These are phyloP conservation scores for Nicotiana sylvestris DNA, from an alignment of 257 asterid species.

Conservation along the genomic window DNA sequence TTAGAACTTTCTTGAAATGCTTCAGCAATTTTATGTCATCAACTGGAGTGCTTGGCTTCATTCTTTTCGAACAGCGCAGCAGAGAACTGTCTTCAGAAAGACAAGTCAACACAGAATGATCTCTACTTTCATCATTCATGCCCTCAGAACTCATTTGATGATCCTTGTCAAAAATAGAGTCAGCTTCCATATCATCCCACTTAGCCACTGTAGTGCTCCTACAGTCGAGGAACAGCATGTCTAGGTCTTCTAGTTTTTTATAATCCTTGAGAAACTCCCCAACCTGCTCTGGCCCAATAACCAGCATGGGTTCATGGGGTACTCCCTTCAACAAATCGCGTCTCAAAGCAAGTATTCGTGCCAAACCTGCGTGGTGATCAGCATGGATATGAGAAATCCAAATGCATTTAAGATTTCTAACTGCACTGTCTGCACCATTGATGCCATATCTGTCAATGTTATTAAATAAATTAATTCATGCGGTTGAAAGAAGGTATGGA, in stretches of 20 bases:
- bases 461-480: background rate
- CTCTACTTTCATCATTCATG: slow-evolving; percentile 10
- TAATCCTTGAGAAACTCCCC: slow-evolving; percentile 79
- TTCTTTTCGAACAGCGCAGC: slow-evolving; percentile 50
- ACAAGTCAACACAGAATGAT: slow-evolving; percentile 17
- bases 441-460: slow-evolving; percentile 57
- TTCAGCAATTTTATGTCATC: slow-evolving; percentile 36
- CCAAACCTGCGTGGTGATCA: slow-evolving; percentile 93
- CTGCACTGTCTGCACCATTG: slow-evolving; percentile 66
- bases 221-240: slow-evolving; percentile 87
- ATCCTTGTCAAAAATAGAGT: background rate
- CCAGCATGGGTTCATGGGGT: slow-evolving; percentile 62
- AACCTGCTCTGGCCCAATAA: slow-evolving; percentile 81
- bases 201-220: slow-evolving; percentile 54
- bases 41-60: slow-evolving; percentile 38
- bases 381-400: slow-evolving; percentile 99
- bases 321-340: slow-evolving; percentile 51
- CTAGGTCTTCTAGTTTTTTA: slow-evolving; percentile 82
- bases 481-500: background rate
- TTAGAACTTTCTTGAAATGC: slow-evolving; percentile 41
- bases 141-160: slow-evolving; percentile 14
- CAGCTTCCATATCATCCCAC: slow-evolving; percentile 33
- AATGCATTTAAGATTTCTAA: slow-evolving; percentile 61
- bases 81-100: slow-evolving; percentile 58
- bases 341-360: slow-evolving; percentile 77